These are phyloP conservation scores for Candida takata DNA, from an alignment of 805 yeast species.

Conservation along the genomic window DNA sequence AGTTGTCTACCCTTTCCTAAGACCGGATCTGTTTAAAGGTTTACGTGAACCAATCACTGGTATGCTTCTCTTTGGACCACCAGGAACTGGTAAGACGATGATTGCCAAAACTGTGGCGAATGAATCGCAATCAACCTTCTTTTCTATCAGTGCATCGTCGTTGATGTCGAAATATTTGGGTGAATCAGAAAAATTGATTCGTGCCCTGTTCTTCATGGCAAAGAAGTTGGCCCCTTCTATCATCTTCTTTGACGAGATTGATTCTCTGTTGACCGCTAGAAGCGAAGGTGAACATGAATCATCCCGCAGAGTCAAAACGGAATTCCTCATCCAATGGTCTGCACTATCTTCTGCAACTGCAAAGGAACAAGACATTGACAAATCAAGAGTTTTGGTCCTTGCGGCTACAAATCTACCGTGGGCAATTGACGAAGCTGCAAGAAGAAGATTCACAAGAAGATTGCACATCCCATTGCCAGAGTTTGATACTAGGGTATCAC, in stretches of 20 bases:
- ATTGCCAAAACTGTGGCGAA: conserved; percentile 94
- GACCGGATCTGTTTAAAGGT: conserved; percentile 90
- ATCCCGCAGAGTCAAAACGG: conserved; percentile 83
- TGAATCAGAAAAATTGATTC: conserved; percentile 87
- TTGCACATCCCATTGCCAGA: conserved; percentile 95
- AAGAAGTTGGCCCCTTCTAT: conserved; percentile 85
- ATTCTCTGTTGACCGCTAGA: conserved; percentile 77
- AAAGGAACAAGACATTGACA: conserved; percentile 35
- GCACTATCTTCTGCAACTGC: conserved; percentile 73
- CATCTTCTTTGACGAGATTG: conserved; percentile 94
- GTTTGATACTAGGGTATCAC: conserved; percentile 67
- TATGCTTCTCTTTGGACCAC: conserved; percentile 95
- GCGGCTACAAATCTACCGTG: conserved; percentile 97
- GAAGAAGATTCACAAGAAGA: conserved; percentile 85
- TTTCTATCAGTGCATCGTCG: conserved; percentile 85
- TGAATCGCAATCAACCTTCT: conserved; percentile 88
- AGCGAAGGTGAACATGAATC: conserved; percentile 78
- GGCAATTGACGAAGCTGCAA: conserved; percentile 95
- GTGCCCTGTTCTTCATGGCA: conserved; percentile 82
- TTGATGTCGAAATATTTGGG: conserved; percentile 84
- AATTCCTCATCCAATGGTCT: conserved; percentile 92
- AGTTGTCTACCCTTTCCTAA: conserved; percentile 88
- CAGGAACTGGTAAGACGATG: conserved; percentile 99
- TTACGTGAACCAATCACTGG: conserved; percentile 92
- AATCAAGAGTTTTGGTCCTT: conserved; percentile 66